These are phyloP conservation scores for Hyaloscypha finlandica DNA, from an alignment of 495 filamentous ascomycete species.

Conservation along the genomic window DNA sequence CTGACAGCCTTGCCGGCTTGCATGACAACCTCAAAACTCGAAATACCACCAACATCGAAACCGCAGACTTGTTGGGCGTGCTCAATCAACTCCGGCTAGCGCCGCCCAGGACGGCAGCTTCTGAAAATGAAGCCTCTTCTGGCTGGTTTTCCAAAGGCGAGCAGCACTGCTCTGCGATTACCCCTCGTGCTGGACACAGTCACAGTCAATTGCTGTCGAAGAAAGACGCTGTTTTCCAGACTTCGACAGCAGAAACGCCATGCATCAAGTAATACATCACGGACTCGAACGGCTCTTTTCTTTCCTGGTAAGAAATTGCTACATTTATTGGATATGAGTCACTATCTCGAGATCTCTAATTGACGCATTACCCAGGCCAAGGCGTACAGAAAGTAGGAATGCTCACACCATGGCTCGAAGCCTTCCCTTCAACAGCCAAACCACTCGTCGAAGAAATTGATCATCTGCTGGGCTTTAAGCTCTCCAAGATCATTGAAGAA, in stretches of 20 bases:
- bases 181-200: conserved; percentile 6
- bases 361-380: conserved; percentile 64
- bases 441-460: conserved; percentile 85
- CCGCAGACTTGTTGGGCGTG: background rate
- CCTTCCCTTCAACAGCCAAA: conserved; percentile 73
- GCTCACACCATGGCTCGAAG: conserved; percentile 78
- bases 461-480: conserved; percentile 61
- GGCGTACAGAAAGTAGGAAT: conserved; percentile 95
- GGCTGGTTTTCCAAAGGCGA: background rate
- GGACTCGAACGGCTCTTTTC: conserved; percentile 76
- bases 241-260: conserved; percentile 22
- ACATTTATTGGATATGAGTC: background rate
- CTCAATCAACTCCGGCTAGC: background rate
- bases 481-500: conserved; percentile 77
- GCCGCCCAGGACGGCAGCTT: background rate
- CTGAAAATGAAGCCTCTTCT: conserved; percentile 6
- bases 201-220: conserved; percentile 2
- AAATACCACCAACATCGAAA: conserved; percentile 1
- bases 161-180: conserved; percentile 4
- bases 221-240: background rate
- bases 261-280: conserved; percentile 24
- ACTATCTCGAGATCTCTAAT: background rate
- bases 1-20: conserved; percentile 13
- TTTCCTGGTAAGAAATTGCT: conserved; percentile 66
- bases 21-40: background rate